Conservation (phyloP, 306 rosid species). For the Vicia faba region DNA sequence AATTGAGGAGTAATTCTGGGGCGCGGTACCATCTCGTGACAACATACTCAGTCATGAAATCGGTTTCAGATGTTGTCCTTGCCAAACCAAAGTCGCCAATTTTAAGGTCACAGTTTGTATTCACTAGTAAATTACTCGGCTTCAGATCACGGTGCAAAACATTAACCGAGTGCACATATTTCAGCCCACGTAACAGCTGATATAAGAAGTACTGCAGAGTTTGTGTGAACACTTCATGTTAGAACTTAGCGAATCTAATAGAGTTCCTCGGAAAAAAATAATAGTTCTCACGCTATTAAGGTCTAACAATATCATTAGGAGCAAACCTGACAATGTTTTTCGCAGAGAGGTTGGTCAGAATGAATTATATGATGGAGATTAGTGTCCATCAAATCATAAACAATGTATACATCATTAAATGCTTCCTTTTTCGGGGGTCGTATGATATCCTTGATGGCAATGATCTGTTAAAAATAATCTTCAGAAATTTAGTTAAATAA, state of each 20-base stretch:
- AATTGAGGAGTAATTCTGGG: constrained; percentile 65
- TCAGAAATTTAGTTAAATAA: not conserved
- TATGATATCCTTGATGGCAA: constrained; percentile 53
- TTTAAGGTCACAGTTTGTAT: constrained; percentile 56
- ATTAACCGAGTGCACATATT: constrained; percentile 64
- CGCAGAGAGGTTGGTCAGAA: constrained; percentile 50
- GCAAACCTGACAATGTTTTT: constrained; percentile 59
- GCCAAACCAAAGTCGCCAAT: constrained; percentile 94
- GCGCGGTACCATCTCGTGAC: constrained; percentile 54
- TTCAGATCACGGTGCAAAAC: constrained; percentile 99
- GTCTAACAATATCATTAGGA: constrained; percentile 22
- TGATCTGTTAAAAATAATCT: constrained; percentile 38
- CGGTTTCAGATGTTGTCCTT: constrained; percentile 57
- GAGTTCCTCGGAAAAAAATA: not conserved
- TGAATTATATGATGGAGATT: constrained; percentile 58
- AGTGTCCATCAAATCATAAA: constrained; percentile 60
- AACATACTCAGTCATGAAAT: constrained; percentile 55
- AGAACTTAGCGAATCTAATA: not conserved
- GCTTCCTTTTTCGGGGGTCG: constrained; percentile 49
- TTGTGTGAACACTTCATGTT: not conserved
- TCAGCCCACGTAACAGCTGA: constrained; percentile 55
- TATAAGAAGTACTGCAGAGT: constrained; percentile 55
- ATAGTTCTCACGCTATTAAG: constrained; percentile 2
- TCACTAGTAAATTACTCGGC: constrained; percentile 92
- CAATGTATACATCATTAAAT: constrained; percentile 50